Percentiles rank a stretch among this genome's conserved stretches.
Conservation (phyloP, 2,329 filamentous ascomycete genomes). For the Cladorrhinum sp. region DNA sequence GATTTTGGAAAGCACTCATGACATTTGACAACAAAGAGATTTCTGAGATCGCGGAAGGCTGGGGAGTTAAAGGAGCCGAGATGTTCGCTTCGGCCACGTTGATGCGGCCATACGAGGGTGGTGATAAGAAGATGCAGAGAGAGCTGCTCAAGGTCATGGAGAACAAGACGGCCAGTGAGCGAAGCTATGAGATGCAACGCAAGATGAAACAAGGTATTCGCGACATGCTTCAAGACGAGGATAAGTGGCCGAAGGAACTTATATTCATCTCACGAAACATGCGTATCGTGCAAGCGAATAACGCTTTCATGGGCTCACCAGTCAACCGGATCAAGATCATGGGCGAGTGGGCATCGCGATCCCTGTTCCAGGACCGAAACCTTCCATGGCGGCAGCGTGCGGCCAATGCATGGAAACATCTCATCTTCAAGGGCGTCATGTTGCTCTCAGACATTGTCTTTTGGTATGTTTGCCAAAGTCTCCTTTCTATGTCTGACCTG, state of each 20-base stretch:
- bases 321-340: slow-evolving; percentile 95
- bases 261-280: slow-evolving; percentile 91
- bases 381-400: slow-evolving; percentile 61
- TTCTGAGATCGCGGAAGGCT: slow-evolving; percentile 65
- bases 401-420: slow-evolving; percentile 69
- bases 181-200: slow-evolving; percentile 86
- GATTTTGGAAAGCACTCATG: slow-evolving; percentile 92
- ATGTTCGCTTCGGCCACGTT: slow-evolving; percentile 89
- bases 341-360: slow-evolving; percentile 81
- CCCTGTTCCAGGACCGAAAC: slow-evolving; percentile 71
- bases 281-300: slow-evolving; percentile 90
- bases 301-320: slow-evolving; percentile 83
- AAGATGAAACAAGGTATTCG: slow-evolving; percentile 68
- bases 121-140: slow-evolving; percentile 64
- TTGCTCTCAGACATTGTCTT: slow-evolving; percentile 77
- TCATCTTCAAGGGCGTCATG: slow-evolving; percentile 78
- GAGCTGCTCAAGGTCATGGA: slow-evolving; percentile 64
- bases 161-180: slow-evolving; percentile 61
- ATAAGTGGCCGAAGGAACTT: slow-evolving; percentile 85
- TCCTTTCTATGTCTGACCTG: not conserved
- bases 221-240: slow-evolving; percentile 76
- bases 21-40: slow-evolving; percentile 89
- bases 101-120: slow-evolving; percentile 86
- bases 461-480: slow-evolving; percentile 41
- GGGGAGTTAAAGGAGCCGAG: slow-evolving; percentile 87